Base-by-base conservation (phyloP, 805 yeast species). In the Candida glaebosa region DNA sequence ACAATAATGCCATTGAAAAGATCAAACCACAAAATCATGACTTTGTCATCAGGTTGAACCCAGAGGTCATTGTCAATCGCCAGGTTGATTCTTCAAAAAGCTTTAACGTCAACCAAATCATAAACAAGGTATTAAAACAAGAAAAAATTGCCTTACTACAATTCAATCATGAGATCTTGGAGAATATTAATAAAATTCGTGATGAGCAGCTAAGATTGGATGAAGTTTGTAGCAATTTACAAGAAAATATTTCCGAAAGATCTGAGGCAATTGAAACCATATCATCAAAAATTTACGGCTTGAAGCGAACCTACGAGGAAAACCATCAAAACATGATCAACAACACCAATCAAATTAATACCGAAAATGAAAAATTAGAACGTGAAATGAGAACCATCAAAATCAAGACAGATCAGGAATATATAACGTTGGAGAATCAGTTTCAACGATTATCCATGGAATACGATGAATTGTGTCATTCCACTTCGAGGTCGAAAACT, bases 321-420 rank as follows among this genome's bases (percentile, higher is more conserved):
- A 61, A 78, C 8, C 74, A 73, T 50, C 81, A 76, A 48, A 66
- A 74, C 34, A 72, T 76, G 78, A 63, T 71, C 34, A 65, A 76
- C 49, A 79, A 79, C 47, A 63, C 74, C 19, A 67, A 74, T 28
- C 62, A 76, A 31, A 75, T 79, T 43, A 74, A 77, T 40, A 75
- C 81, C n/a, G 84, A 84, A 54, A 73, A 81, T 39, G 90, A 83
- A 56, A 74, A 75, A 53, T 58, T 80, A 40, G 85, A 81, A 47
- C 69, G 77, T 28, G 84, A 81, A 43, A 58, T 83, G 37, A 74
- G 74, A 38, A 51, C 67, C 9, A 66, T 76, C 56, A 71, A 75
- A 43, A 65, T 69, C 16, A 64, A 67, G 31, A 68, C 76, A 10
- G 72, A 75, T 43, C 78, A 76, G 44, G 78, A 75, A 35, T 58